A percentile compares a stretch with the other conserved stretches of the same genome.
Evolutionary conservation across 306 rosid species (phyloP).

Genomic region (Mimosa bimucronata): DNA sequence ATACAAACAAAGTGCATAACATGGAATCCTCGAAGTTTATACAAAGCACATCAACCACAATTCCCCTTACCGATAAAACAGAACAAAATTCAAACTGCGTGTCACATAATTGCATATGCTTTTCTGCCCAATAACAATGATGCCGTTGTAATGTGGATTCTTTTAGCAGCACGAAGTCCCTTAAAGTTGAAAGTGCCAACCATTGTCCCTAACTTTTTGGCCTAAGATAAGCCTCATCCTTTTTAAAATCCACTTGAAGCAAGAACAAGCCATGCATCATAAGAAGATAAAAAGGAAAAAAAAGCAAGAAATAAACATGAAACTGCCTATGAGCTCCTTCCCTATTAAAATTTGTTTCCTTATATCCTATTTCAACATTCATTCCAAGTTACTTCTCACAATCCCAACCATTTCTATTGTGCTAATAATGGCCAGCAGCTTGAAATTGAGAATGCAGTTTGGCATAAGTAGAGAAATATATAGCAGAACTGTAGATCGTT

Average conservation of each 20-base stretch:
- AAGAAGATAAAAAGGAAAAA: background rate
- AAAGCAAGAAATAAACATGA: background rate
- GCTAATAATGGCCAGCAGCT: background rate
- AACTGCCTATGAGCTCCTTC: background rate
- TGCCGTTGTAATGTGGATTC: background rate
- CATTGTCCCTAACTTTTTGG: background rate
- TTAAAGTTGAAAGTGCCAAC: background rate
- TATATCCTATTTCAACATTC: background rate
- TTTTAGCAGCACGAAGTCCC: background rate
- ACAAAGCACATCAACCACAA: background rate
- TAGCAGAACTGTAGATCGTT: background rate
- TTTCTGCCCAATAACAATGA: background rate
- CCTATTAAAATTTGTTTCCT: background rate
- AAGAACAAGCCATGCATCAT: no score
- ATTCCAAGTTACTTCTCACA: background rate
- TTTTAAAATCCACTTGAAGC: background rate
- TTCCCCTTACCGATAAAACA: background rate
- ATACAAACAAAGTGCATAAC: background rate
- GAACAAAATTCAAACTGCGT: background rate
- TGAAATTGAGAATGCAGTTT: background rate
- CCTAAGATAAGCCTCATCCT: background rate
- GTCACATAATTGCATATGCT: constrained; percentile 1
- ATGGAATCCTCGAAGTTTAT: background rate
- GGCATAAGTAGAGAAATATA: background rate
- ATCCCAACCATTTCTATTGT: background rate